Conservation (phyloP, 169 alveolate species). For the Cyclospora cayetanensis region DNA sequence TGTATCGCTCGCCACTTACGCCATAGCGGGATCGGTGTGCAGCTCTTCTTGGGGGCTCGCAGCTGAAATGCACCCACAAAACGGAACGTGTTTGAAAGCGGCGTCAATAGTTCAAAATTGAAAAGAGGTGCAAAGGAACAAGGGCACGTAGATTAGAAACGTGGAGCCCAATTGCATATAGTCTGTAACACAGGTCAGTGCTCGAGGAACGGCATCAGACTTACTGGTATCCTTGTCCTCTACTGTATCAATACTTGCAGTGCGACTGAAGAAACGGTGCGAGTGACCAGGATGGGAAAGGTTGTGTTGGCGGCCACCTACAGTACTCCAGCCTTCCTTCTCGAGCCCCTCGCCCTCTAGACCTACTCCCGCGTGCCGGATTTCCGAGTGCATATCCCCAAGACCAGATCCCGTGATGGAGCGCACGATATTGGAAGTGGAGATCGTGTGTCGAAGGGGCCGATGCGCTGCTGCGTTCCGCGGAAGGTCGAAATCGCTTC, state of each 20-base stretch:
- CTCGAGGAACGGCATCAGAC: no score
- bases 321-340: not conserved
- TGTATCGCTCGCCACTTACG: no score
- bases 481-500: not conserved
- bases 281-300: slow-evolving; percentile 14
- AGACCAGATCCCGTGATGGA: slow-evolving; percentile 42
- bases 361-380: slow-evolving; percentile 16
- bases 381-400: slow-evolving; percentile 23
- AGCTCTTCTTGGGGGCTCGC: slow-evolving; percentile 15
- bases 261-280: slow-evolving; percentile 45
- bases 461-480: not conserved
- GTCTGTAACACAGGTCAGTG: no score
- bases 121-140: no score
- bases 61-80: no score
- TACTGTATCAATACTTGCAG: slow-evolving; percentile 30
- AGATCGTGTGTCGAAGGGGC: slow-evolving; percentile 8
- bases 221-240: slow-evolving; percentile 56
- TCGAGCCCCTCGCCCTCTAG: no score
- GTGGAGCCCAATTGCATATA: no score
- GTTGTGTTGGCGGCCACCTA: slow-evolving; percentile 25
- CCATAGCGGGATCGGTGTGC: slow-evolving; percentile 63
- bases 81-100: no score
- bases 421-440: slow-evolving; percentile 56
- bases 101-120: no score
- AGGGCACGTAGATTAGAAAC: no score